These are phyloP conservation scores for Fragaria vesca DNA, from an alignment of 306 rosid genomes.

Conservation along the genomic window DNA sequence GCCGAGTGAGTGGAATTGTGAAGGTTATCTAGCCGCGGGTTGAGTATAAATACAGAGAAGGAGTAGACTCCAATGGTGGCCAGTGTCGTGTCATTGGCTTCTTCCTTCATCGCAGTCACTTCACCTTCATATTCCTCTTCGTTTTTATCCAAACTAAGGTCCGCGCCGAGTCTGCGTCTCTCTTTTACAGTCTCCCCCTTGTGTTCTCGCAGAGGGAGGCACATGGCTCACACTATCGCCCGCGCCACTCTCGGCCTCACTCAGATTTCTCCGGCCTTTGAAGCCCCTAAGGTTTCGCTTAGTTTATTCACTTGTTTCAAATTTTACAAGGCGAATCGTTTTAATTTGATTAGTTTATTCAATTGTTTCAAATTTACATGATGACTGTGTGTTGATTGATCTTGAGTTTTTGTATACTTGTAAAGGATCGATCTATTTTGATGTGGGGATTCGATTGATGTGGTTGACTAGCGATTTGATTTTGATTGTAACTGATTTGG, in stretches of 20 bases:
- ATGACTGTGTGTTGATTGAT: not conserved
- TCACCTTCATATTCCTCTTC: slow-evolving; percentile 40
- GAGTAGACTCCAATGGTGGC: slow-evolving; percentile 48
- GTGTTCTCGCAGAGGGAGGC: slow-evolving; percentile 35
- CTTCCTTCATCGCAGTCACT: slow-evolving; percentile 30
- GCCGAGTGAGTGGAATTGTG: not conserved
- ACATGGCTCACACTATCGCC: slow-evolving; percentile 79
- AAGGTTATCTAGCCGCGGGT: slow-evolving; percentile 18
- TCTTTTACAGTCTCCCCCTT: slow-evolving; percentile 40
- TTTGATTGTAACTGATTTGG: not conserved
- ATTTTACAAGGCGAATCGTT: not conserved
- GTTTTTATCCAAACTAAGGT: slow-evolving; percentile 33
- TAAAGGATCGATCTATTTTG: not conserved
- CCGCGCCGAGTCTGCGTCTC: slow-evolving; percentile 29
- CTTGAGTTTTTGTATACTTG: not conserved
- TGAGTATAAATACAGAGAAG: slow-evolving; percentile 49
- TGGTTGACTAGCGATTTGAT: not conserved
- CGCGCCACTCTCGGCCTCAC: slow-evolving; percentile 91
- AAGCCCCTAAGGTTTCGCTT: slow-evolving; percentile 54
- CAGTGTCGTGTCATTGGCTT: slow-evolving; percentile 43
- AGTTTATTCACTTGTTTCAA: not conserved
- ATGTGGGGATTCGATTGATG: not conserved
- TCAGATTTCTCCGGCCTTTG: slow-evolving; percentile 43
- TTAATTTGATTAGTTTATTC: not conserved
- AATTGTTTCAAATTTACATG: not conserved